These are phyloP conservation scores for Sanghuangporus sanghuang DNA, from an alignment of 1,284 basidiomycete genomes.

Conservation along the genomic window DNA sequence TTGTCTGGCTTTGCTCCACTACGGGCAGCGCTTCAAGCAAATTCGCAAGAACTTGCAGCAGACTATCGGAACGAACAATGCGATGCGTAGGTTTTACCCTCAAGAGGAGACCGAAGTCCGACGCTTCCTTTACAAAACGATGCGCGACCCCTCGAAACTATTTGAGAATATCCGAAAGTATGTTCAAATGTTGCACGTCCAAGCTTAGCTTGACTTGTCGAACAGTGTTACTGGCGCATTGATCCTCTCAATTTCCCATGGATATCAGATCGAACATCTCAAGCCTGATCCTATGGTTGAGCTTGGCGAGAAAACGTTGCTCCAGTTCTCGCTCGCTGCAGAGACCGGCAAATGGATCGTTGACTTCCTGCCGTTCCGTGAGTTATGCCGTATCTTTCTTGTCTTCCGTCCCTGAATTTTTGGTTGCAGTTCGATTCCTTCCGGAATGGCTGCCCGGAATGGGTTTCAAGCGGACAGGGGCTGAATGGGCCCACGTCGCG, in stretches of 20 bases:
- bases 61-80: constrained; percentile 12
- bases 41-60: constrained; percentile 11
- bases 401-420: neutral
- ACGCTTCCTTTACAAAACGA: constrained; percentile 10
- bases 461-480: constrained; percentile 14
- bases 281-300: constrained; percentile 12
- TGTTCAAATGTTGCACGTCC: neutral
- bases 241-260: constrained; percentile 19
- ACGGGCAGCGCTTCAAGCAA: constrained; percentile 7
- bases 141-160: constrained; percentile 6
- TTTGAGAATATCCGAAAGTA: constrained; percentile 13
- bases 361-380: constrained; percentile 19
- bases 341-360: constrained; percentile 19
- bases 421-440: constrained; percentile 11
- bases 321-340: constrained; percentile 17
- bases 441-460: constrained; percentile 19
- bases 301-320: constrained; percentile 15
- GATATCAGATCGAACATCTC: constrained; percentile 15
- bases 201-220: neutral
- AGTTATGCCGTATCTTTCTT: neutral
- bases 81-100: constrained; percentile 11
- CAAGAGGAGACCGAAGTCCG: constrained; percentile 10
- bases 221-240: constrained; percentile 16
- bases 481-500: neutral
- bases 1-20: constrained; percentile 8